Evolutionary conservation across 352 stramenopile species (phyloP).

Genomic region (Globisporangium perplexum): DNA sequence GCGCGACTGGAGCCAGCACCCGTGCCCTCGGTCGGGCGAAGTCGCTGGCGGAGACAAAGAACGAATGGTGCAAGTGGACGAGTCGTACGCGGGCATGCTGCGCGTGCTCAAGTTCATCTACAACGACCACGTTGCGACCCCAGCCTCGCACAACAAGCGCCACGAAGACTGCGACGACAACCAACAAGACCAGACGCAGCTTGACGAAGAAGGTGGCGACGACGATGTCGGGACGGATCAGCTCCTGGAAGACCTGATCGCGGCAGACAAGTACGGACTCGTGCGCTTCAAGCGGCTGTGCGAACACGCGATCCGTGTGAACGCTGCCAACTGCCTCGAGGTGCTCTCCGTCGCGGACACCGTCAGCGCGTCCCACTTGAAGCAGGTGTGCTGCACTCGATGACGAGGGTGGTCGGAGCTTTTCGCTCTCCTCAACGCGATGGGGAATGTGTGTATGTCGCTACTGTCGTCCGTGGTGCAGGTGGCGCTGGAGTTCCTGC

Average conservation of each 20-base stretch:
- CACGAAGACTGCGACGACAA: neutral
- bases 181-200: neutral
- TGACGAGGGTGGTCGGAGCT: no score
- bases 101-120: slow-evolving; percentile 77
- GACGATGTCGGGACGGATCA: slow-evolving; percentile 19
- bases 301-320: slow-evolving; percentile 46
- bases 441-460: neutral
- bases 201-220: slow-evolving; percentile 1
- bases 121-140: slow-evolving; percentile 30
- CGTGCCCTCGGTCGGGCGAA: neutral
- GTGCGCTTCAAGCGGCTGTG: slow-evolving; percentile 63
- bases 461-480: neutral
- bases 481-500: slow-evolving; percentile 14
- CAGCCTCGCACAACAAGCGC: neutral
- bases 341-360: slow-evolving; percentile 58
- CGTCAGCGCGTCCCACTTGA: slow-evolving; percentile 47
- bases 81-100: slow-evolving; percentile 37
- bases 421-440: neutral
- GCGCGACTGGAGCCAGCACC: neutral
- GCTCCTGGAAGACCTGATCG: slow-evolving; percentile 71
- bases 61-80: slow-evolving; percentile 42
- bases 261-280: slow-evolving; percentile 67
- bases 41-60: neutral
- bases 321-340: slow-evolving; percentile 42
- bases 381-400: slow-evolving; percentile 21